Base-by-base conservation (phyloP, 148 eudicot genomes). In the Polygonum aviculare region DNA sequence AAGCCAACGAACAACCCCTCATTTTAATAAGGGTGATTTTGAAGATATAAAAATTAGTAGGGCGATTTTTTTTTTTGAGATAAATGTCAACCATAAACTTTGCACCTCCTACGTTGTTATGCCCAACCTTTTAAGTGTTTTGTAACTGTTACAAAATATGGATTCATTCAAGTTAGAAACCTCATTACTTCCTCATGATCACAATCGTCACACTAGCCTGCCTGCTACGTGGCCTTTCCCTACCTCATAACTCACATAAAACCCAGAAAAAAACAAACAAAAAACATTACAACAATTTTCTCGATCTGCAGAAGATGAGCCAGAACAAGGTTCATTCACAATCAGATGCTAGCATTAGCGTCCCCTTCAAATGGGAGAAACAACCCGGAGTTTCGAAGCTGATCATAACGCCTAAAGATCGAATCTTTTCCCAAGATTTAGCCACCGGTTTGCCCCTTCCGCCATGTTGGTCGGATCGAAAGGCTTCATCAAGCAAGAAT, bases 331-430 rank as follows among this genome's bases (percentile, higher is more conserved):
- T 63, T 33, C 69, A 63, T 63, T 63, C 69, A 63, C 16, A 63
- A 31, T 63, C 69, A 63, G 38, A 63, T n/a, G 18, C 16, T 12
- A 62, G 3, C 38, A 31, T 63, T 12, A 63, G 72, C 72, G 35
- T 67, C 44, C 72, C 72, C 35, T 67, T 67, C 72, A 36, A 67
- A 36, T 67, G 72, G 72, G 72, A 67, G 44, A 67, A 36, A n/a
- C 41, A 36, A 12, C 72, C 72, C 7, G 72, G 72, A 0, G 21
- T 67, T 15, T 67, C 72, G 9, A 38, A 67, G 7, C 44, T 36
- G 9, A 65, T 65, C n/a, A 35, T 36, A 1, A 36, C 35, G 5
- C 18, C 72, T 45, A 67, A 67, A 38, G 72, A 36, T 67, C 44
- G 16, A 16, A 36, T 33, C 72, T 67, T 67, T 38, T 36, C 12